Evolutionary conservation across 208 protist species (phyloP).

Genomic region (Vickermania spadyakhi): DNA sequence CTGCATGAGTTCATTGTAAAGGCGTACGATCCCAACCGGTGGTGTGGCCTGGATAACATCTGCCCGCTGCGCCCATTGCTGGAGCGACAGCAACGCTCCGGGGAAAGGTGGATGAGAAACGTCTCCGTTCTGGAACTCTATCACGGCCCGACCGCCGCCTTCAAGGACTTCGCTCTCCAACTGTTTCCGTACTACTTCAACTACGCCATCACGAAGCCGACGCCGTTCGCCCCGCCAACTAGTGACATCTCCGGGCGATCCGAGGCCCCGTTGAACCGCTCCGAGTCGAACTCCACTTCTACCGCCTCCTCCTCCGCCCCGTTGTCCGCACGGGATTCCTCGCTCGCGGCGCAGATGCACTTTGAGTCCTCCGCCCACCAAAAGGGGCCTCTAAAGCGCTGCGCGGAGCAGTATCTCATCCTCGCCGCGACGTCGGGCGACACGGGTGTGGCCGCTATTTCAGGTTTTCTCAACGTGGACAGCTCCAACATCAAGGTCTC

Average conservation of each 20-base stretch:
- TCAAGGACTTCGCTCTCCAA: constrained; percentile 89
- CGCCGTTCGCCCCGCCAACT: not conserved
- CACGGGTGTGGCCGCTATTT: constrained; percentile 83
- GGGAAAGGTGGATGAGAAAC: not conserved
- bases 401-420: constrained; percentile 42
- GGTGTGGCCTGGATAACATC: constrained; percentile 38
- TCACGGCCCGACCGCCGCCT: constrained; percentile 85
- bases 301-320: not conserved
- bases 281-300: not conserved
- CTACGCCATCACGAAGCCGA: constrained; percentile 11
- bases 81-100: constrained; percentile 1
- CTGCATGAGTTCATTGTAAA: constrained; percentile 45
- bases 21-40: constrained; percentile 62
- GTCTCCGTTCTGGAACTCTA: constrained; percentile 72
- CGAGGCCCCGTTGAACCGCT: not conserved
- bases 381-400: not conserved
- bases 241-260: not conserved
- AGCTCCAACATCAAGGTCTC: constrained; percentile 57
- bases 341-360: not conserved
- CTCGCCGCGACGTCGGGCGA: constrained; percentile 86
- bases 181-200: constrained; percentile 84
- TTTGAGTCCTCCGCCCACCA: not conserved
- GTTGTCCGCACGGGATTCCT: not conserved
- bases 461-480: constrained; percentile 65
- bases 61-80: constrained; percentile 50